These are phyloP conservation scores for Suhomyces choctaworum DNA, from an alignment of 1,139 yeast genomes.

Conservation along the genomic window DNA sequence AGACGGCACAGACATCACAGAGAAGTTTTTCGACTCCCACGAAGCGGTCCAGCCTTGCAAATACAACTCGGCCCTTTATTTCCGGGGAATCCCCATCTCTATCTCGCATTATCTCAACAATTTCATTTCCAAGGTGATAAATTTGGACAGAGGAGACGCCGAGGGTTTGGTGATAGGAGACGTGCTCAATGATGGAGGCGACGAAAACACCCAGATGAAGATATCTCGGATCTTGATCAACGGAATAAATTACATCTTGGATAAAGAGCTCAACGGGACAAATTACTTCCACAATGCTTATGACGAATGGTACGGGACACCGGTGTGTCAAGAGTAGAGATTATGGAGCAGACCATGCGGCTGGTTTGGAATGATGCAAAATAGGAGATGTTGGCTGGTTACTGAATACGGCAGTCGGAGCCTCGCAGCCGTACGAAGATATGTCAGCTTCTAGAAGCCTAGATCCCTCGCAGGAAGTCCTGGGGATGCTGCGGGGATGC, in stretches of 20 bases:
- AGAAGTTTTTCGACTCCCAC: constrained; percentile 30
- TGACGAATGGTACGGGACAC: too few species aligned
- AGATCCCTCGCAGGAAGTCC: too few species aligned
- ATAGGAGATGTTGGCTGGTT: too few species aligned
- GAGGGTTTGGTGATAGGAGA: constrained; percentile 34
- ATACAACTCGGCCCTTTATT: constrained; percentile 18
- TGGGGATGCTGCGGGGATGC: too few species aligned
- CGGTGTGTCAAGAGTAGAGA: too few species aligned
- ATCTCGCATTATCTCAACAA: constrained; percentile 39
- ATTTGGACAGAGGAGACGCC: constrained; percentile 46
- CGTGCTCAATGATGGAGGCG: constrained; percentile 25
- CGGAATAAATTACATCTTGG: constrained; percentile 39
- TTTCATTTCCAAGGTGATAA: constrained; percentile 30
- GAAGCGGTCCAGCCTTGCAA: constrained; percentile 21
- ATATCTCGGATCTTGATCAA: constrained; percentile 33
- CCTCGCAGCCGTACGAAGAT: too few species aligned
- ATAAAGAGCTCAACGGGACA: constrained; percentile 46
- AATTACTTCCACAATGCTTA: constrained; percentile 34
- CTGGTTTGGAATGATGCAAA: too few species aligned
- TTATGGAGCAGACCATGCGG: too few species aligned
- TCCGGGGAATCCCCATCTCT: constrained; percentile 22
- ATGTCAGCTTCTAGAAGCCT: too few species aligned
- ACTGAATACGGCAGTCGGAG: too few species aligned
- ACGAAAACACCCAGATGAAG: constrained; percentile 28
- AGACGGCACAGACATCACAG: constrained; percentile 22